Percentiles rank a stretch among this genome's conserved stretches.
These are phyloP conservation scores for Calonectria fujianensis DNA, from an alignment of 2,329 filamentous ascomycete genomes.

Conservation along the genomic window DNA sequence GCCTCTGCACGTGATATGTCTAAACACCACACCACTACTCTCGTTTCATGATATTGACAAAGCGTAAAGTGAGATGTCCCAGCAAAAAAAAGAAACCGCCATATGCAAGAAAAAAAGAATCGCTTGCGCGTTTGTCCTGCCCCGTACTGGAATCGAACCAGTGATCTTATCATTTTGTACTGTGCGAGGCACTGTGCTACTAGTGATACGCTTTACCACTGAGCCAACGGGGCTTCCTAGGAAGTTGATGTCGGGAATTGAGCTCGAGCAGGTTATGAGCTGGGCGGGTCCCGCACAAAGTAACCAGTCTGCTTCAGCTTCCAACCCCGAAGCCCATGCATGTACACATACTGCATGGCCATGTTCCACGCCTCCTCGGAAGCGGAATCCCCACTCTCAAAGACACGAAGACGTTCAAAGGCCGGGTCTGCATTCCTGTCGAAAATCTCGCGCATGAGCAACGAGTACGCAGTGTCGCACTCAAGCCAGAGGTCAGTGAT, in stretches of 20 bases:
- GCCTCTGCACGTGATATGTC: neutral
- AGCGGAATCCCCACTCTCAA: conserved; percentile 70
- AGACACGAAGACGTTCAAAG: conserved; percentile 66
- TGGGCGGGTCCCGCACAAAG: conserved; percentile 59
- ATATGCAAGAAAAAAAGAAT: conserved; percentile 7
- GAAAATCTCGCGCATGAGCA: conserved; percentile 66
- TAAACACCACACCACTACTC: conserved; percentile 14
- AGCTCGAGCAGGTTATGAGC: conserved; percentile 25
- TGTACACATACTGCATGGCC: conserved; percentile 64
- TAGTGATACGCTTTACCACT: conserved; percentile 42
- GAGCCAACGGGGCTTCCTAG: conserved; percentile 39
- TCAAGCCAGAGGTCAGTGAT: conserved; percentile 72
- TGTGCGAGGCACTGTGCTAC: conserved; percentile 10
- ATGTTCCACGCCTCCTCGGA: conserved; percentile 68
- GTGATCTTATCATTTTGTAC: conserved; percentile 39
- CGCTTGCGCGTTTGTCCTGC: neutral
- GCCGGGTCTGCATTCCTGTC: conserved; percentile 50
- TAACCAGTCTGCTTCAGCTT: conserved; percentile 66
- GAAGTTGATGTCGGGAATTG: neutral
- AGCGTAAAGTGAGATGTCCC: neutral
- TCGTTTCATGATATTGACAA: neutral
- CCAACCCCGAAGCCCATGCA: conserved; percentile 63
- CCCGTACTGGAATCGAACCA: conserved; percentile 44
- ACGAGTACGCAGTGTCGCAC: conserved; percentile 69
- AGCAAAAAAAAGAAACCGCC: neutral